These are phyloP conservation scores for Aspergillus fischeri DNA, from an alignment of 2,329 filamentous ascomycete species.

Conservation along the genomic window DNA sequence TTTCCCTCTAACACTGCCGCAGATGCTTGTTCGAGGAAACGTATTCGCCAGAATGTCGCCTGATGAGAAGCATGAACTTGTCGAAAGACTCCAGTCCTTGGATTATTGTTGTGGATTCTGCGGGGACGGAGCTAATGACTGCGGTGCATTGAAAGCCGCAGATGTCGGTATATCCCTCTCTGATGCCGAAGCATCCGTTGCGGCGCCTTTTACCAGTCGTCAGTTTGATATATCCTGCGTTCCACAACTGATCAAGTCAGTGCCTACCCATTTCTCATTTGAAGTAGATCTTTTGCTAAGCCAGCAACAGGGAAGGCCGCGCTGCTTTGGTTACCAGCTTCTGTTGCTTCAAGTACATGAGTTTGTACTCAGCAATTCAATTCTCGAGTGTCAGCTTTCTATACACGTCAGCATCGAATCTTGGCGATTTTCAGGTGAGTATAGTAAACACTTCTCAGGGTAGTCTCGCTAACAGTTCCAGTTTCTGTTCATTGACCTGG, in stretches of 20 bases:
- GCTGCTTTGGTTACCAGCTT: constrained; percentile 97
- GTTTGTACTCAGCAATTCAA: constrained; percentile 96
- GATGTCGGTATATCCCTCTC: constrained; percentile 97
- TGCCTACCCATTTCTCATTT: constrained; percentile 10
- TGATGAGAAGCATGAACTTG: constrained; percentile 95
- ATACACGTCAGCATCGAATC: constrained; percentile 86
- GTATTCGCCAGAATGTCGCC: constrained; percentile 98
- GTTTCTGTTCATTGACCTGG: constrained; percentile 92
- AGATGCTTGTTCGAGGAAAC: constrained; percentile 88
- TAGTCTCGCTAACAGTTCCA: constrained; percentile 24
- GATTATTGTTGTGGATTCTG: constrained; percentile 96
- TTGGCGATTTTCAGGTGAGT: constrained; percentile 84
- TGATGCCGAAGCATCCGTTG: constrained; percentile 94
- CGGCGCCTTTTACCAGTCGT: constrained; percentile 93
- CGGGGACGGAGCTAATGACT: constrained; percentile 96
- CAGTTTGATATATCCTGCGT: constrained; percentile 97
- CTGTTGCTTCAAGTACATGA: constrained; percentile 99
- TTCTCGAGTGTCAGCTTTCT: constrained; percentile 96
- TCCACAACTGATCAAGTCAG: constrained; percentile 76
- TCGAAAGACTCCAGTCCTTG: constrained; percentile 94
- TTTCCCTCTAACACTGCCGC: neutral
- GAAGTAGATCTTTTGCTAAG: constrained; percentile 12
- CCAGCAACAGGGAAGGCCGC: constrained; percentile 67
- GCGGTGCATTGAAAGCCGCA: constrained; percentile 90
- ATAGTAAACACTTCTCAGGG: neutral